These are phyloP conservation scores for Neopestalotiopsis rosae DNA, from an alignment of 2,329 filamentous ascomycete genomes.

Conservation along the genomic window DNA sequence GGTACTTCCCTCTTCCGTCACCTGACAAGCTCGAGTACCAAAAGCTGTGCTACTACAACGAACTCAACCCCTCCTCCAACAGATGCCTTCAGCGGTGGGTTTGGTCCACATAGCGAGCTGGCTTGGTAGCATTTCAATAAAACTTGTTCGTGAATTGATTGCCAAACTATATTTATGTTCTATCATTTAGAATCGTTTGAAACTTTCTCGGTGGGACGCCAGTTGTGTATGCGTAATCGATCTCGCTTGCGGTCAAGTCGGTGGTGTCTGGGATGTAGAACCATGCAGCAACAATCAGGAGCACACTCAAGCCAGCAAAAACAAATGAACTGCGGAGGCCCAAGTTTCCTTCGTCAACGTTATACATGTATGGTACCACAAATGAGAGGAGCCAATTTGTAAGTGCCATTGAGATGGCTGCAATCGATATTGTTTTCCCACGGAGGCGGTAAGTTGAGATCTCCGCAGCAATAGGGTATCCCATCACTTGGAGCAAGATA, in stretches of 20 bases:
- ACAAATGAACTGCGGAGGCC: not conserved
- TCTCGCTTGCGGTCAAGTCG: not conserved
- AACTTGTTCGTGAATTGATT: too few species aligned
- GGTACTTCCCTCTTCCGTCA: not conserved
- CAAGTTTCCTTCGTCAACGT: not conserved
- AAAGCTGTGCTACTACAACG: not conserved
- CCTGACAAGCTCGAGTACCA: not conserved
- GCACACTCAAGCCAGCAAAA: not conserved
- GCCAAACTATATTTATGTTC: not conserved
- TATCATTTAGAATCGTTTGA: not conserved
- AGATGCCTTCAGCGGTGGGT: not conserved
- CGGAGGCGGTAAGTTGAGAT: not conserved
- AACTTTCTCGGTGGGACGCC: constrained; percentile 1
- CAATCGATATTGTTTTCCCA: not conserved
- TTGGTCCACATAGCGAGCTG: not conserved
- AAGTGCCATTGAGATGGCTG: not conserved
- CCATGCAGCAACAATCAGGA: not conserved
- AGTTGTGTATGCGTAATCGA: not conserved
- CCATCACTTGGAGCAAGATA: not conserved
- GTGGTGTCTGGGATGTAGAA: not conserved
- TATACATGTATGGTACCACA: constrained; percentile 5
- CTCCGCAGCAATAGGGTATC: not conserved
- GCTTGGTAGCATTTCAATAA: not conserved
- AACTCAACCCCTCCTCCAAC: too few species aligned
- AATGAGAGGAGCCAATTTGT: not conserved